These are phyloP conservation scores for Aspergillus fijiensis DNA, from an alignment of 2,329 filamentous ascomycete species.

Conservation along the genomic window DNA sequence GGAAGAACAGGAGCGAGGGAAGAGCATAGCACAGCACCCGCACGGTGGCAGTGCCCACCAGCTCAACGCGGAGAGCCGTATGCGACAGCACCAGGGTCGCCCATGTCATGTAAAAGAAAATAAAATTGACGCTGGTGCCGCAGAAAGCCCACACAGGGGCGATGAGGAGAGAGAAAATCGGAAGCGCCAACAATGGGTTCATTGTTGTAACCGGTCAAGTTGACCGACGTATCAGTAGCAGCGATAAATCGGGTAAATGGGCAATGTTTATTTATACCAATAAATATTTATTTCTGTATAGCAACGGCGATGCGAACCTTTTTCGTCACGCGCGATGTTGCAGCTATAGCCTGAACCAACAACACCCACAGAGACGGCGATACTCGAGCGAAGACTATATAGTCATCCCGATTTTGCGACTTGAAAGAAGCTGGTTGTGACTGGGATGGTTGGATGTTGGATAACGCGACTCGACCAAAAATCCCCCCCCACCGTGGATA, in stretches of 20 bases:
- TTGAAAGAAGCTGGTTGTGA: not conserved
- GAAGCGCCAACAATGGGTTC: slow-evolving; percentile 51
- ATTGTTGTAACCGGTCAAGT: slow-evolving; percentile 35
- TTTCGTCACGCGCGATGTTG: not conserved
- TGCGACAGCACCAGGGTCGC: slow-evolving; percentile 77
- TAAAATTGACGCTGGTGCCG: slow-evolving; percentile 75
- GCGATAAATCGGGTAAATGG: too few species aligned
- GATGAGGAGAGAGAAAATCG: slow-evolving; percentile 30
- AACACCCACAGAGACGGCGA: not conserved
- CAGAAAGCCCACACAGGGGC: slow-evolving; percentile 58
- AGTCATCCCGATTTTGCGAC: not conserved
- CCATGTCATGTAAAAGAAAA: slow-evolving; percentile 93
- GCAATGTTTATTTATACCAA: not conserved
- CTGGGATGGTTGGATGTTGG: not conserved
- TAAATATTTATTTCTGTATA: not conserved
- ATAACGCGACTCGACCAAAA: not conserved
- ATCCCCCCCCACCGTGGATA: not conserved
- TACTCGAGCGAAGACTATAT: not conserved
- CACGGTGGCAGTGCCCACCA: slow-evolving; percentile 67
- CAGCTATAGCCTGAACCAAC: not conserved
- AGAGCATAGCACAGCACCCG: slow-evolving; percentile 69
- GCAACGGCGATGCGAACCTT: not conserved
- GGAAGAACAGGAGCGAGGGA: slow-evolving; percentile 69
- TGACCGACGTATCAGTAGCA: too few species aligned
- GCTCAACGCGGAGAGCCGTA: slow-evolving; percentile 70